Conservation (phyloP, 1,284 basidiomycete species). For the Puccinia triticina region DNA sequence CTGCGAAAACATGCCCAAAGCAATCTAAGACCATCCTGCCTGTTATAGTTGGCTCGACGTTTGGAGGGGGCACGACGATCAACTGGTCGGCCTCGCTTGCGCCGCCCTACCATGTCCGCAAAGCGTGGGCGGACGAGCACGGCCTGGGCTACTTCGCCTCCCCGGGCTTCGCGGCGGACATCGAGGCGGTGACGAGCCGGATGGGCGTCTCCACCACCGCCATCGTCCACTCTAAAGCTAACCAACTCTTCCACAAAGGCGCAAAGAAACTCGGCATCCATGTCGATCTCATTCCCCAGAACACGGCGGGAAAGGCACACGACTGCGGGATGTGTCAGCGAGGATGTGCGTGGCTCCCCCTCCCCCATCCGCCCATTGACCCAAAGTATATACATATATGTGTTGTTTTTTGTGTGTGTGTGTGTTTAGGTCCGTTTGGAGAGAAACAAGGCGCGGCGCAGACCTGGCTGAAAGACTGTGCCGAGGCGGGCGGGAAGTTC, state of each 20-base stretch:
- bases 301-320: conserved; percentile 61
- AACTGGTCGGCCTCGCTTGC: conserved; percentile 64
- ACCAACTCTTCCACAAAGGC: conserved; percentile 59
- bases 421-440: conserved; percentile 54
- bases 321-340: conserved; percentile 62
- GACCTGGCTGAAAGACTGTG: conserved; percentile 61
- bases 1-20: neutral
- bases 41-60: conserved; percentile 59
- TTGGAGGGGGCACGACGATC: conserved; percentile 63
- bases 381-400: no score
- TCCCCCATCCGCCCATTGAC: conserved; percentile 34
- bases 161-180: conserved; percentile 58
- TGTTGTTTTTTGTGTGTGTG: no score
- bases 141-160: conserved; percentile 59
- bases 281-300: conserved; percentile 60
- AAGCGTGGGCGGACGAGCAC: conserved; percentile 61
- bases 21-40: neutral
- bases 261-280: conserved; percentile 59
- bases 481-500: conserved; percentile 60
- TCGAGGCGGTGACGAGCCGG: conserved; percentile 58
- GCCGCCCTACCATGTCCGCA: conserved; percentile 61
- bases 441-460: conserved; percentile 61
- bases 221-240: conserved; percentile 59
- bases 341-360: conserved; percentile 57
- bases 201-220: conserved; percentile 58